These are phyloP conservation scores for Trametes cingulata DNA, from an alignment of 768 basidiomycete species.

Conservation along the genomic window DNA sequence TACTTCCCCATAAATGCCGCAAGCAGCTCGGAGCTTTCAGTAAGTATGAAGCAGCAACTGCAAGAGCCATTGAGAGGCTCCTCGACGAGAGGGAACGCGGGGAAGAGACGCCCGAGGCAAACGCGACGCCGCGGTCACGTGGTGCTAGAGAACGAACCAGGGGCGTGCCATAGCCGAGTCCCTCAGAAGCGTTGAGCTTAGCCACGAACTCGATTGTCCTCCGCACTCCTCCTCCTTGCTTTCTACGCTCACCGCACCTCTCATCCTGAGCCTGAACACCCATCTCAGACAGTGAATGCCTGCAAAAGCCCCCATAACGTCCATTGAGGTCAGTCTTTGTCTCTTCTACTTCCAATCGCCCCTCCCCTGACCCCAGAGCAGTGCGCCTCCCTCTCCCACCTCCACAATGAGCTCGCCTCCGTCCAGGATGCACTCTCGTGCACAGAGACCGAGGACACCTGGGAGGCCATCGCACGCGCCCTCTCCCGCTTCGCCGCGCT, in stretches of 20 bases:
- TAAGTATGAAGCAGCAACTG: too few species aligned
- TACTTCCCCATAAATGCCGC: too few species aligned
- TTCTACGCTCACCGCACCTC: not conserved
- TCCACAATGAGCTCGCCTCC: conserved; percentile 43
- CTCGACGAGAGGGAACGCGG: too few species aligned
- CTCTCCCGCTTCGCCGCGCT: conserved; percentile 48
- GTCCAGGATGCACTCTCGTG: conserved; percentile 44
- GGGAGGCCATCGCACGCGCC: conserved; percentile 65
- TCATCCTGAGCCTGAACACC: not conserved
- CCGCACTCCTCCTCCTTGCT: not conserved
- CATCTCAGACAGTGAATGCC: conserved; percentile 7
- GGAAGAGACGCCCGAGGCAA: not conserved
- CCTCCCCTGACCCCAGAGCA: not conserved
- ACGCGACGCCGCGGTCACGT: conserved; percentile 17
- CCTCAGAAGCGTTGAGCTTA: too few species aligned
- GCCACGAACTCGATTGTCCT: not conserved
- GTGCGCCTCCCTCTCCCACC: conserved; percentile 36
- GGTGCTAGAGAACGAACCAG: conserved; percentile 3
- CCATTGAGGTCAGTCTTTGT: conserved; percentile 18
- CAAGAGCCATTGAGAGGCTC: too few species aligned
- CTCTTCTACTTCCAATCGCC: not conserved
- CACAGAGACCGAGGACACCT: conserved; percentile 76
- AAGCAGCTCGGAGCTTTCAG: too few species aligned
- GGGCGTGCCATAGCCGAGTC: not conserved
- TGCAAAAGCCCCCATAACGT: conserved; percentile 18